phyloP scores from a whole-genome alignment of 2,329 filamentous ascomycete genomes.

The Ophiostoma tasmaniense region DNA sequence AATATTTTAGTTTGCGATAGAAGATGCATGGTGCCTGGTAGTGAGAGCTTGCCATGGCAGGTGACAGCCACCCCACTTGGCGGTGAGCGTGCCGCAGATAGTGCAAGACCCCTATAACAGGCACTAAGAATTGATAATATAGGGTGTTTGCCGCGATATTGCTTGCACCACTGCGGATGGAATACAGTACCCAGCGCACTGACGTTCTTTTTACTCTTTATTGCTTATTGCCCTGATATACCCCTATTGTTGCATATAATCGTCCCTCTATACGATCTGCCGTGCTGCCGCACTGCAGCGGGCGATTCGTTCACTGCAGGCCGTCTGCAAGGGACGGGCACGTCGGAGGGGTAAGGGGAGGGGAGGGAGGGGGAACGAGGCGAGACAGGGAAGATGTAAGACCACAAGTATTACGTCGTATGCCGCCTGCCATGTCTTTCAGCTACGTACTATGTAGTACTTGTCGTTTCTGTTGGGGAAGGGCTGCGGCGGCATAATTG shows the following conservation, averaged over 20 bases:
- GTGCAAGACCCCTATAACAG: not conserved
- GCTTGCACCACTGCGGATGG: not conserved
- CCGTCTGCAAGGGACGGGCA: constrained; percentile 11
- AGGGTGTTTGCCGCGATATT: not conserved
- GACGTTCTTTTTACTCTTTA: not conserved
- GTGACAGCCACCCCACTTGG: not conserved
- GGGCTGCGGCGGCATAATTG: not conserved
- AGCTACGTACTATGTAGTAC: not conserved
- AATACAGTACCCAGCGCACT: not conserved
- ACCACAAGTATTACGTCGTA: not conserved
- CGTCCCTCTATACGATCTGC: constrained; percentile 10
- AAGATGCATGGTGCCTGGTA: too few species aligned
- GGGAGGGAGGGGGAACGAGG: not conserved
- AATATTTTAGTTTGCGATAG: not conserved
- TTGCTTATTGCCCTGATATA: not conserved
- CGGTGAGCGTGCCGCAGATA: not conserved
- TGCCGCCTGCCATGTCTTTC: not conserved
- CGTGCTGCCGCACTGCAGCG: constrained; percentile 16
- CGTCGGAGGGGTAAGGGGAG: not conserved
- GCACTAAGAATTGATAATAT: not conserved
- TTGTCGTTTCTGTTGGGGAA: not conserved
- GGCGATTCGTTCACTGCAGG: constrained; percentile 6
- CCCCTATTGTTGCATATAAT: not conserved
- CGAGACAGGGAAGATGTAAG: not conserved
- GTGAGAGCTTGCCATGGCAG: not conserved